Evolutionary conservation across 148 eudicot genomes (phyloP).

Genomic region (Fagopyrum tataricum): DNA sequence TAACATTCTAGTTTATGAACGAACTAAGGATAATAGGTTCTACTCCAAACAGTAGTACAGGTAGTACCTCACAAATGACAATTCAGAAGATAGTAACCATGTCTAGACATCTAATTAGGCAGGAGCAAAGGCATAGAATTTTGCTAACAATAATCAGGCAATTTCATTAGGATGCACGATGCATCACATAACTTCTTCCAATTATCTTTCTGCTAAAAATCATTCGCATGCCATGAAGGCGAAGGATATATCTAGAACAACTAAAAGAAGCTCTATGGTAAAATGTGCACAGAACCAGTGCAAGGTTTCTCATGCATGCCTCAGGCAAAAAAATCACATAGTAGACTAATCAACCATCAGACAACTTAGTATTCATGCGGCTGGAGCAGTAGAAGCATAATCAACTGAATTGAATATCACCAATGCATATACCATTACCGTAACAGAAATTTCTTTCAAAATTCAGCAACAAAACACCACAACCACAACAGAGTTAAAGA

Average conservation of each 20-base stretch:
- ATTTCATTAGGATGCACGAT: neutral
- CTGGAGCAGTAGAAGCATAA: neutral
- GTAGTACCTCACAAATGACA: neutral
- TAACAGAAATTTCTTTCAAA: neutral
- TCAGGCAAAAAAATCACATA: neutral
- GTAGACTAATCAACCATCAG: neutral
- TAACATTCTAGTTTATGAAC: neutral
- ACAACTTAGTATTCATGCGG: neutral
- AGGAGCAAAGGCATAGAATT: neutral
- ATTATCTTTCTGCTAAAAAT: neutral
- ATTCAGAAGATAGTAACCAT: neutral
- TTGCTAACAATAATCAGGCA: neutral
- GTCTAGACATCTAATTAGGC: neutral
- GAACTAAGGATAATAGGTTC: neutral
- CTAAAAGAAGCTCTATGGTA: neutral
- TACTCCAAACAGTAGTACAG: too few relatives aligned
- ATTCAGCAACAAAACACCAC: neutral
- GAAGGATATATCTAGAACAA: neutral
- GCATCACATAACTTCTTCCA: neutral
- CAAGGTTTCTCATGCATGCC: neutral
- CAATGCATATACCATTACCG: neutral
- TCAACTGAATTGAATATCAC: neutral
- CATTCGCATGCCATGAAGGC: neutral
- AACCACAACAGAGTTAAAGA: neutral
- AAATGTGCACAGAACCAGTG: neutral